A percentile compares a stretch with the other conserved stretches of the same genome.
phyloP scores from a whole-genome alignment of 129 eudicot species.

The Saposhnikovia divaricata region DNA sequence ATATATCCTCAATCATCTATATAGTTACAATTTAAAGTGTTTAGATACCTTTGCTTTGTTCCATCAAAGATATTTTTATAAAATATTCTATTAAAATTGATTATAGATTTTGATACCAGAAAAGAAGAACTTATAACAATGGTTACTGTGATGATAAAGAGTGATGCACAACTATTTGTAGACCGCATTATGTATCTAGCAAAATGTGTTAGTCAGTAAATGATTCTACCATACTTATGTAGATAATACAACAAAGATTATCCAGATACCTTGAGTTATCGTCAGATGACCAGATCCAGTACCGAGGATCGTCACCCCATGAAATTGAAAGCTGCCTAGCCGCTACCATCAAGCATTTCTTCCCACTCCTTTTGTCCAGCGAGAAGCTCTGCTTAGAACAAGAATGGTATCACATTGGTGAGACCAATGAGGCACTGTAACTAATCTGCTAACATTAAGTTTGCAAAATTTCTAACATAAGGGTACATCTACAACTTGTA shows the following conservation, averaged over 20 bases:
- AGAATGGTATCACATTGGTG: not conserved
- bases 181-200: too few relatives aligned
- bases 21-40: too few relatives aligned
- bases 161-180: not conserved
- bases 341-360: slow-evolving; percentile 35
- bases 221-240: not conserved
- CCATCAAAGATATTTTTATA: not conserved
- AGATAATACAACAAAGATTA: not conserved
- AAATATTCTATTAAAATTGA: too few relatives aligned
- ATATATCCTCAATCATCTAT: too few relatives aligned
- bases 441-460: too few relatives aligned
- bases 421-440: not conserved
- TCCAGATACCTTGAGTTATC: not conserved
- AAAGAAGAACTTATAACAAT: not conserved
- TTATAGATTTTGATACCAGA: not conserved
- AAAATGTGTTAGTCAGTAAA: not conserved
- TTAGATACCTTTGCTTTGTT: not conserved
- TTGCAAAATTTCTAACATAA: too few relatives aligned
- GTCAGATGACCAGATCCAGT: slow-evolving; percentile 34
- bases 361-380: slow-evolving; percentile 34
- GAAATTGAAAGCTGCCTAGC: slow-evolving; percentile 36
- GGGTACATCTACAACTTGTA: too few relatives aligned
- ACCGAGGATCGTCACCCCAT: slow-evolving; percentile 17
- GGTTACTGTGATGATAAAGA: not conserved
- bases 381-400: slow-evolving; percentile 24